A percentile compares a stretch with the other conserved stretches of the same genome.
These are phyloP conservation scores for Avena sativa DNA, from an alignment of 176 grass and related monocot genomes.

Conservation along the genomic window DNA sequence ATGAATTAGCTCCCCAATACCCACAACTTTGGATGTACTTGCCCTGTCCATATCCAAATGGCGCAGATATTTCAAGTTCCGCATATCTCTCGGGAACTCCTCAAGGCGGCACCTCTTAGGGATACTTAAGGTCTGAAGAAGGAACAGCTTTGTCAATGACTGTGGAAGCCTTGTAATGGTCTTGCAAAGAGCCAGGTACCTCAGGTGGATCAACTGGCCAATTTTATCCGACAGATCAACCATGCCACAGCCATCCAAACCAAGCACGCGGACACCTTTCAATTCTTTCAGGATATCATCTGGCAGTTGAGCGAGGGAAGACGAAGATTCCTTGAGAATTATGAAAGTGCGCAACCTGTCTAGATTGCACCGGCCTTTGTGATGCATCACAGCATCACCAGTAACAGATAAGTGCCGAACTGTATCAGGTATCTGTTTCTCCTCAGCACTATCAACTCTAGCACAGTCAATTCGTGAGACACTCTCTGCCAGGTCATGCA, in stretches of 20 bases:
- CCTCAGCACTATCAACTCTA: constrained; percentile 31
- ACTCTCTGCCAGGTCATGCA: constrained; percentile 51
- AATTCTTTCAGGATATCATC: constrained; percentile 41
- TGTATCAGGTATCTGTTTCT: constrained; percentile 26
- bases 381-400: constrained; percentile 15
- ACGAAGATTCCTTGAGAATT: constrained; percentile 45
- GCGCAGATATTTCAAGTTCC: constrained; percentile 38
- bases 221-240: constrained; percentile 16
- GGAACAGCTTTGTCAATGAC: constrained; percentile 45
- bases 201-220: constrained; percentile 44
- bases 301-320: constrained; percentile 34
- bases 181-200: constrained; percentile 52
- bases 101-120: constrained; percentile 38
- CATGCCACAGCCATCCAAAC: constrained; percentile 41
- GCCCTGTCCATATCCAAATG: constrained; percentile 52
- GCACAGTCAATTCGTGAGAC: constrained; percentile 43
- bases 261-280: constrained; percentile 49
- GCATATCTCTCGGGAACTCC: constrained; percentile 39
- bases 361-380: constrained; percentile 9
- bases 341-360: constrained; percentile 44
- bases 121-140: constrained; percentile 53
- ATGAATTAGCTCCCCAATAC: constrained; percentile 44
- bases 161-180: constrained; percentile 47
- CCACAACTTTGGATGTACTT: constrained; percentile 44
- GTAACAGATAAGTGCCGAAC: constrained; percentile 49